Conservation (phyloP, 208 protist genomes). For the Acanthamoeba healyi region DNA sequence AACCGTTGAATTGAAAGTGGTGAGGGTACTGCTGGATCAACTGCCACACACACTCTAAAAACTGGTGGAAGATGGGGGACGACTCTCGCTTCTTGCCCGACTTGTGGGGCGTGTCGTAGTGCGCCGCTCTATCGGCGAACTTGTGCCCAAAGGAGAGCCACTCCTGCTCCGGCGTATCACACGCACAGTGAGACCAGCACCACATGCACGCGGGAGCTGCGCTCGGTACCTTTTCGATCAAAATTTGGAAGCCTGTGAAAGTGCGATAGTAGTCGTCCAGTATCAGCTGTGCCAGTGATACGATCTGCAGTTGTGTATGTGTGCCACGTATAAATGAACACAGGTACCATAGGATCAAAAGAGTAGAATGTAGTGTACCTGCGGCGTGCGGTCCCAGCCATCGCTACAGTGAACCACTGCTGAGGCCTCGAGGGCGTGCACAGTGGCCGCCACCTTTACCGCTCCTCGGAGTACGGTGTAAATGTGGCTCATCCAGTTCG, state of each 20-base stretch:
- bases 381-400: slow-evolving; percentile 95
- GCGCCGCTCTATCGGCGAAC: slow-evolving; percentile 92
- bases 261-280: slow-evolving; percentile 94
- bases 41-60: slow-evolving; percentile 96
- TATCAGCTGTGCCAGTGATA: slow-evolving; percentile 90
- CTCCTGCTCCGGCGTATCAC: slow-evolving; percentile 70
- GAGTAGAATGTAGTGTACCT: slow-evolving; percentile 82
- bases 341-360: too few relatives aligned
- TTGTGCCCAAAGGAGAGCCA: slow-evolving; percentile 93
- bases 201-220: neutral
- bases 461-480: slow-evolving; percentile 20
- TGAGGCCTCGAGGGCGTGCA: neutral
- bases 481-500: slow-evolving; percentile 37
- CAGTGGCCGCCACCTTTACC: slow-evolving; percentile 1
- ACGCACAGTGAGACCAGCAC: neutral
- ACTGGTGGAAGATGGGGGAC: slow-evolving; percentile 92
- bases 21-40: slow-evolving; percentile 94
- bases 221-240: slow-evolving; percentile 91
- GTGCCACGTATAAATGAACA: too few relatives aligned
- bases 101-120: slow-evolving; percentile 45
- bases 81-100: slow-evolving; percentile 79
- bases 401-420: slow-evolving; percentile 83
- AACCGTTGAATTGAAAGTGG: slow-evolving; percentile 11
- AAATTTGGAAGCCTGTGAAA: slow-evolving; percentile 90
- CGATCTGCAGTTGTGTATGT: too few relatives aligned